Base-by-base conservation (phyloP, 2,329 filamentous ascomycete species). In the Xylariales sp. region DNA sequence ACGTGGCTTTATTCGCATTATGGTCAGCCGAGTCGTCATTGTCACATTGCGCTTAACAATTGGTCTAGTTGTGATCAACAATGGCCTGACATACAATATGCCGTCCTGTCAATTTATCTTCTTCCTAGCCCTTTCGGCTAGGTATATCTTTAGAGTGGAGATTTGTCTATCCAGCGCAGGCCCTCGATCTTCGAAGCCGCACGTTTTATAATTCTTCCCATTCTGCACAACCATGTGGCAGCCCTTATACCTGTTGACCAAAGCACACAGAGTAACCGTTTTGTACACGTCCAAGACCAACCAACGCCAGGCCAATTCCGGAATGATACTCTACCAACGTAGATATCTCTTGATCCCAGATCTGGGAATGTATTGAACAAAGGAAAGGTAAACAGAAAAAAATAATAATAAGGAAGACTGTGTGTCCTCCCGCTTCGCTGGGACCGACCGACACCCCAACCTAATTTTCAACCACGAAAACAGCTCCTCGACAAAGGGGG, bases 61-160 rank as follows among this genome's bases (percentile, higher is more conserved):
- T n/a, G n/a, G n/a, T n/a, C n/a, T n/a, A n/a, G n/a, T n/a, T n/a
- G n/a, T n/a, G n/a, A n/a, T n/a, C n/a, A n/a, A n/a, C n/a, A n/a
- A n/a, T n/a, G n/a, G n/a, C n/a, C n/a, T n/a, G n/a, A n/a, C n/a
- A n/a, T n/a, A n/a, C n/a, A 25, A 25, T 8, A 25, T 25, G 23
- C n/a, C 23, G 23, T 25, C 23, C n/a, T 8, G 23, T 25, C 23
- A 25, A 25, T n/a, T 25, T 25, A 25, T 8, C 23, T 25, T 25
- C 23, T 8, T 25, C 23, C 23, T n/a, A 25, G n/a, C 23, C 23
- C 8, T 25, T 8, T 25, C 8, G 8, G 23, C 8, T 25, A n/a
- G 23, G 23, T 8, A 25, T 25, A 25, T 61, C 61, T 66, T 59
- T 57, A 60, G 65, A 73, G 69, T 68, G 65, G 69, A 70, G 69